Base-by-base conservation (phyloP, 2,329 filamentous ascomycete species). In the Epichloe brachyelytri region DNA sequence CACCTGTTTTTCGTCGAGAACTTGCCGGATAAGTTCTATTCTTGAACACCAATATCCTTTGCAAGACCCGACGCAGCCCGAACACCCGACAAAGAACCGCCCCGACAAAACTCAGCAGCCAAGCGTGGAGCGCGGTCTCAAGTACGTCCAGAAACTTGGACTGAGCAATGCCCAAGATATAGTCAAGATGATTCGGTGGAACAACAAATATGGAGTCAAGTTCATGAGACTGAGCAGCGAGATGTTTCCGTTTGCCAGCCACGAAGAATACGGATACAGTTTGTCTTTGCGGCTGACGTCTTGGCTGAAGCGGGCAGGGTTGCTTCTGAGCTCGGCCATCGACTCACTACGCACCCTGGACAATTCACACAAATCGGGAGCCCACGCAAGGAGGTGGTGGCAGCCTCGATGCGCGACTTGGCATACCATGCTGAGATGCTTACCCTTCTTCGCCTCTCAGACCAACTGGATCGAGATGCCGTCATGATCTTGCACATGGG, bases 401-500 rank as follows among this genome's bases (percentile, higher is more conserved):
- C 77, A 2, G 87, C 81, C 51, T 80, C 90, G 0, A 67, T 94
- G 3, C 81, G 90, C 4, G 91, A 96, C 65, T 72, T 97, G 0
- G 82, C 86, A 46, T 97, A 94, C 56, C 91, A 96, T 59, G 80
- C 88, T 46, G 90, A 97, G 66, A 69, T 97, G 77, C 76, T 96
- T 0, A 77, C 78, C 3, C 74, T 95, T 0, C 74, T 96, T 7
- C 82, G 80, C 49, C 72, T 97, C 0, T 87, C 88, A 0, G 77
- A 82, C 17, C 88, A 95, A 63, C 76, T 82, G 57, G 73, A 97
- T 59, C 81, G 82, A 33, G 89, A 96, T 63, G 91, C 91, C 2
- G 83, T 97, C 51, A 94, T 96, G 86, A 89, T 97, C 51, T 62
- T 97, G 8, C 91, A 97, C 63, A 87, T 97, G 79, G 91, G 91